Conservation (phyloP, 2,329 filamentous ascomycete genomes). For the Metarhizium guizhouense region DNA sequence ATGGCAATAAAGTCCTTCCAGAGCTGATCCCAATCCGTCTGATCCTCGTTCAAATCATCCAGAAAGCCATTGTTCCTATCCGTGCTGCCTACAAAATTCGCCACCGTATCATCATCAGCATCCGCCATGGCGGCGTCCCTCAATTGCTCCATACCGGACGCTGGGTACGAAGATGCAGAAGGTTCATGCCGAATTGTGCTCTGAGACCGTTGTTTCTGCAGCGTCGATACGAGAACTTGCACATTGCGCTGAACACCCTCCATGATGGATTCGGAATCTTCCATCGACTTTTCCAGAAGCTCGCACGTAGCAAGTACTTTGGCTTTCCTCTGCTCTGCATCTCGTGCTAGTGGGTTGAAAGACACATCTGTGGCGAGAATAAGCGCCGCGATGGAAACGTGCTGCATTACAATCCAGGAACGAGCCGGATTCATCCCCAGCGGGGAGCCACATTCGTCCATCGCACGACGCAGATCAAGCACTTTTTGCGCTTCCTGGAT, state of each 20-base stretch:
- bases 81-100: neutral
- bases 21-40: conserved; percentile 5
- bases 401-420: conserved; percentile 7
- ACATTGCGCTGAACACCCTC: conserved; percentile 6
- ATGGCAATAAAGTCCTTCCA: conserved; percentile 7
- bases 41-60: neutral
- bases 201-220: neutral
- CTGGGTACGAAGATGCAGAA: neutral
- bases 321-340: conserved; percentile 1
- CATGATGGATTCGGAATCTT: conserved; percentile 3
- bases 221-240: conserved; percentile 3
- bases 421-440: conserved; percentile 3
- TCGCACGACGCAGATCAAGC: conserved; percentile 5
- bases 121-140: neutral
- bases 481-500: conserved; percentile 5
- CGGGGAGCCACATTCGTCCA: conserved; percentile 4
- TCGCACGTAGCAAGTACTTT: conserved; percentile 8
- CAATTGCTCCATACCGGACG: neutral
- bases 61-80: neutral
- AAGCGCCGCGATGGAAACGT: conserved; percentile 8
- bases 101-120: neutral
- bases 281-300: conserved; percentile 5
- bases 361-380: conserved; percentile 8
- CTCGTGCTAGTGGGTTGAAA: conserved; percentile 1
- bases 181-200: neutral